These are phyloP conservation scores for Saccharomyces hybrid DNA, from an alignment of 1,139 yeast genomes.

Conservation along the genomic window DNA sequence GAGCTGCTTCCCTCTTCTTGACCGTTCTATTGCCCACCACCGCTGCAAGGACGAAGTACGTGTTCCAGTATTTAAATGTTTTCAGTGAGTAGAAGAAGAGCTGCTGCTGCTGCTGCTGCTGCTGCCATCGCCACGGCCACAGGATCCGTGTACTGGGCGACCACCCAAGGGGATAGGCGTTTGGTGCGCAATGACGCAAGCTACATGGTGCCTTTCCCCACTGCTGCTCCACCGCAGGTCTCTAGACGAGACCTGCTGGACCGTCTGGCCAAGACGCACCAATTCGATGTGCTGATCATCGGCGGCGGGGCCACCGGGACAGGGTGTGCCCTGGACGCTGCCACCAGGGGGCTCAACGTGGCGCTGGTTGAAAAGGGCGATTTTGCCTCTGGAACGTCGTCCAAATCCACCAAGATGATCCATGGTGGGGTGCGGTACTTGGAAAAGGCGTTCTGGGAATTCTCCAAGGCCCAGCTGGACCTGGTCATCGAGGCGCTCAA, in stretches of 20 bases:
- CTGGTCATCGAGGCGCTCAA: conserved; percentile 89
- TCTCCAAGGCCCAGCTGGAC: conserved; percentile 85
- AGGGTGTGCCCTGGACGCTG: conserved; percentile 89
- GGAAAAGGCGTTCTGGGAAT: conserved; percentile 86
- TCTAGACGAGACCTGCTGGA: conserved; percentile 36
- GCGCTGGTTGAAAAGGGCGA: conserved; percentile 82
- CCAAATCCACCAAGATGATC: conserved; percentile 94
- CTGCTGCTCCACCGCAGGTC: conserved; percentile 13
- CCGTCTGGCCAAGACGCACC: conserved; percentile 37
- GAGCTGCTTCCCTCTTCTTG: no score
- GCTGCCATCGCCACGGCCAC: neutral
- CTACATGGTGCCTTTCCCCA: conserved; percentile 13
- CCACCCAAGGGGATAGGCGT: neutral
- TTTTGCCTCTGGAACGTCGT: conserved; percentile 87
- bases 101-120: conserved; percentile 16
- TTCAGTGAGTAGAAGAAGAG: conserved; percentile 2
- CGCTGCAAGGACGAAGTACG: neutral
- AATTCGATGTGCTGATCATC: conserved; percentile 73
- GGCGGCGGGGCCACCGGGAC: conserved; percentile 98
- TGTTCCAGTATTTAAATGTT: neutral
- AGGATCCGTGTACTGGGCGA: neutral
- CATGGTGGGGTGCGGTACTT: conserved; percentile 96
- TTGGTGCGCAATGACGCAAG: neutral
- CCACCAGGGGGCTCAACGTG: conserved; percentile 83
- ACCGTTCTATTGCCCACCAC: no score